phyloP scores from a whole-genome alignment of 768 basidiomycete genomes.

The Trichaptum fuscoviolaceum region DNA sequence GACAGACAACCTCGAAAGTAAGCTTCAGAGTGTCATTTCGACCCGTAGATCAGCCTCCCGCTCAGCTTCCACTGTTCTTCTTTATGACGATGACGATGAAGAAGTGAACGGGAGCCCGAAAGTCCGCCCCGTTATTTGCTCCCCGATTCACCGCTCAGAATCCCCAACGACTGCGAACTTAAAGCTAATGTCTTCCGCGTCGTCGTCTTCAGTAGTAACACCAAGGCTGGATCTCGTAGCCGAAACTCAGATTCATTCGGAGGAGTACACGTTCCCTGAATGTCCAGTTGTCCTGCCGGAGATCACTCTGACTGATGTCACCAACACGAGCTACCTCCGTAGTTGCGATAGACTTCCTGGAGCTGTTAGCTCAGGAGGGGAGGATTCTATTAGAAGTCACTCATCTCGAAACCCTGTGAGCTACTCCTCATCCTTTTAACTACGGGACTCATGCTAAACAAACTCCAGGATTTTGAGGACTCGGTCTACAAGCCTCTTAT shows the following conservation, averaged over 20 bases:
- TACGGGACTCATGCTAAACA: not conserved
- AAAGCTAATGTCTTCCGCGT: slow-evolving; percentile 21
- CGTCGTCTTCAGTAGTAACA: slow-evolving; percentile 14
- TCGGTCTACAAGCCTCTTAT: not conserved
- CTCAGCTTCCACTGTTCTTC: not conserved
- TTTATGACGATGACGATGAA: not conserved
- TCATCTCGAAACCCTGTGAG: not conserved
- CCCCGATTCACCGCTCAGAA: not conserved
- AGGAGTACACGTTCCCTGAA: not conserved
- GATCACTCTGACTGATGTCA: not conserved
- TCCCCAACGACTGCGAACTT: not conserved
- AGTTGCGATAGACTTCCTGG: not conserved
- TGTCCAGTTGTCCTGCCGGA: not conserved
- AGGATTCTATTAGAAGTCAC: too few relatives aligned
- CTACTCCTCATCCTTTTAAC: not conserved
- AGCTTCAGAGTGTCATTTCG: not conserved
- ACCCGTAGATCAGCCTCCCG: not conserved
- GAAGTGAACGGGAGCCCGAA: not conserved
- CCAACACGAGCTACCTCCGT: not conserved
- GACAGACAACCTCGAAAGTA: not conserved
- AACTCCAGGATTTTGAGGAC: not conserved
- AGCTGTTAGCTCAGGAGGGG: too few relatives aligned
- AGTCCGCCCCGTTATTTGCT: not conserved
- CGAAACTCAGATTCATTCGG: not conserved
- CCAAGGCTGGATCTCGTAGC: slow-evolving; percentile 7